A percentile compares a stretch with the other conserved stretches of the same genome.
Conservation (phyloP, 1,139 yeast species). For the Taphrina sp. region DNA sequence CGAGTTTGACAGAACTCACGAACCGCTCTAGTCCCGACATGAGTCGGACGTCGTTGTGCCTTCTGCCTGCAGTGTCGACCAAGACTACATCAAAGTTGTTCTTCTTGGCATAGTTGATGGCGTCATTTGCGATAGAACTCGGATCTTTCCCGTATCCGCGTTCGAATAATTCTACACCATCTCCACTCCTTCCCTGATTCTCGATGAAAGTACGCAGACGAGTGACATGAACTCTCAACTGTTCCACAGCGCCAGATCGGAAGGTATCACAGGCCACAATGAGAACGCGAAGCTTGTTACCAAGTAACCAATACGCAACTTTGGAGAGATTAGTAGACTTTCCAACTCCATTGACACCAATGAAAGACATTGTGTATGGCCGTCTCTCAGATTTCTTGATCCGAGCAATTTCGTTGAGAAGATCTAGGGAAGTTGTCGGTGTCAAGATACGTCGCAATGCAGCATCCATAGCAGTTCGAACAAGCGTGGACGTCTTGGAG, state of each 20-base stretch:
- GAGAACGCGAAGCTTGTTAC: constrained; percentile 79
- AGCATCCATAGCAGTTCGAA: constrained; percentile 65
- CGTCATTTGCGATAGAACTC: constrained; percentile 91
- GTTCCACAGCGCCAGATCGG: constrained; percentile 97
- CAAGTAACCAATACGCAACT: constrained; percentile 91
- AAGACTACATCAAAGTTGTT: constrained; percentile 77
- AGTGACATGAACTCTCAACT: constrained; percentile 86
- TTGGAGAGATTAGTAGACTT: constrained; percentile 93
- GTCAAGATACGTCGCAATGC: constrained; percentile 81
- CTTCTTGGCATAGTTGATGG: constrained; percentile 63
- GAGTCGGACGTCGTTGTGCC: constrained; percentile 90
- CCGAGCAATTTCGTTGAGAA: constrained; percentile 75
- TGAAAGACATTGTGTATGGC: constrained; percentile 93
- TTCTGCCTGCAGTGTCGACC: constrained; percentile 96
- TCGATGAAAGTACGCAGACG: constrained; percentile 66
- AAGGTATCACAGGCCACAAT: constrained; percentile 98
- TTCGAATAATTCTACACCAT: constrained; percentile 77
- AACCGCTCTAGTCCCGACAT: constrained; percentile 96
- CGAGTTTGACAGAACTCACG: constrained; percentile 93
- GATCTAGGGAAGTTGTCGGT: constrained; percentile 86
- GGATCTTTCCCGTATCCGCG: constrained; percentile 98
- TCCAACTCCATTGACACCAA: constrained; percentile 98
- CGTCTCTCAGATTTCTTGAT: constrained; percentile 42
- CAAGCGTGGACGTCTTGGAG: constrained; percentile 61
- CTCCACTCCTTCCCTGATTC: constrained; percentile 49